Evolutionary conservation across 331 rosid species (phyloP), one percentile per base, ranked within the genome.

Genomic region (Stylosanthes scabra): DNA sequence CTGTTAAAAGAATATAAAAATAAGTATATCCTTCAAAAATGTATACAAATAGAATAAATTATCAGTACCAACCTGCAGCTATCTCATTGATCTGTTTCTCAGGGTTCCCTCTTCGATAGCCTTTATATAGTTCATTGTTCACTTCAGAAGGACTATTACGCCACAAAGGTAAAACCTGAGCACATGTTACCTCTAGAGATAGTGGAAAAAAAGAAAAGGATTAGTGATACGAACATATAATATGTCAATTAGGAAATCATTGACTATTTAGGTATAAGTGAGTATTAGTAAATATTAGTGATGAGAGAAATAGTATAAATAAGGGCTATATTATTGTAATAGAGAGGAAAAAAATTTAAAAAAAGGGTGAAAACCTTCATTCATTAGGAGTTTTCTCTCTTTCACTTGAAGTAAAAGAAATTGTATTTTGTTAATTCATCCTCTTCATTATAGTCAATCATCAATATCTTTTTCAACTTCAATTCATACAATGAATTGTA

Each of bases 101-200:
- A 25, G 78, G 7, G 77, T 91, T 91, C 57, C 96, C 86, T 82
- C 66, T 89, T 41, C 82, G 60, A 67, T 88, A 89, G 65, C 97
- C 97, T 80, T 84, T 78, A 84, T 79, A 93, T 5, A 93, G 85
- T 77, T 82, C 93, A 88, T 82, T 49, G 73, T 91, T 93, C 59
- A 93, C 75, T 78, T 80, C 95, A 37, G 86, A 72, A 51, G 97
- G 78, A 74, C 72, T 86, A 83, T 85, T 86, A 61, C 96, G 97
- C 98, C 98, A 91, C 79, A 93, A 78, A 40, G 29, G 77, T 74
- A 89, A 84, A 63, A 85, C 91, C 81, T 88, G 88, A 82, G 82
- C 95, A 70, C 98, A 93, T 66, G 47, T 70, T 15, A 86, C 75
- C 89, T 89, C 98, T 93, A 70, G 55, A 31, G 37, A 31, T 4